phyloP scores from a whole-genome alignment of 176 grass and related monocot genomes.

The Hsuehochloa calcarea region DNA sequence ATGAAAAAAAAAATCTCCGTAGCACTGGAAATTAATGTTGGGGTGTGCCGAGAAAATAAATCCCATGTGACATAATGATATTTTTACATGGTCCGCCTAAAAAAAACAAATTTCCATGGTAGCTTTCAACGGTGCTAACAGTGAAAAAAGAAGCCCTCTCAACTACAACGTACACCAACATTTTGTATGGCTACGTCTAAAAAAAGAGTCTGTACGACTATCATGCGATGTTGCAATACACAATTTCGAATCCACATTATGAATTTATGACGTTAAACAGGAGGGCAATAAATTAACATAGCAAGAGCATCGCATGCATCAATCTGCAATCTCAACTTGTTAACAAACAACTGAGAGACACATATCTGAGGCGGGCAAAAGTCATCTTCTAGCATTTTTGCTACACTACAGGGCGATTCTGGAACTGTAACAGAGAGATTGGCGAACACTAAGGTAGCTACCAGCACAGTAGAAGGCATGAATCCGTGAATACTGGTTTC shows the following conservation, averaged over 20 bases:
- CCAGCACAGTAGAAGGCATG: background rate
- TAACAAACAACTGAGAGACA: background rate
- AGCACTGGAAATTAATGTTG: background rate
- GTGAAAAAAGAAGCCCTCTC: background rate
- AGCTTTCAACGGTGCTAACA: background rate
- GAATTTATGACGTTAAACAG: background rate
- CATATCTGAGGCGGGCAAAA: background rate
- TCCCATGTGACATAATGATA: background rate
- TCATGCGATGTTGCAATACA: background rate
- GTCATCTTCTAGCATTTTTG: background rate
- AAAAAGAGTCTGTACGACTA: background rate
- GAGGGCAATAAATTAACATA: background rate
- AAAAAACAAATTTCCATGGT: background rate
- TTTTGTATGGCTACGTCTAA: background rate
- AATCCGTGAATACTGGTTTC: background rate
- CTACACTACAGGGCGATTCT: slow-evolving; percentile 9
- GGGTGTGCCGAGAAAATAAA: background rate
- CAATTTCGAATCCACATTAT: background rate
- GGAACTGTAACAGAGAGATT: background rate
- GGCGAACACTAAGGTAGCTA: background rate
- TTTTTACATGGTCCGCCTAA: background rate
- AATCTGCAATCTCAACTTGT: background rate
- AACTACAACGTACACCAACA: background rate
- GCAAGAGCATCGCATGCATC: background rate
- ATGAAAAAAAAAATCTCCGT: no score